Conservation (phyloP, 1,284 basidiomycete species). For the Sanghuangporus baumii region DNA sequence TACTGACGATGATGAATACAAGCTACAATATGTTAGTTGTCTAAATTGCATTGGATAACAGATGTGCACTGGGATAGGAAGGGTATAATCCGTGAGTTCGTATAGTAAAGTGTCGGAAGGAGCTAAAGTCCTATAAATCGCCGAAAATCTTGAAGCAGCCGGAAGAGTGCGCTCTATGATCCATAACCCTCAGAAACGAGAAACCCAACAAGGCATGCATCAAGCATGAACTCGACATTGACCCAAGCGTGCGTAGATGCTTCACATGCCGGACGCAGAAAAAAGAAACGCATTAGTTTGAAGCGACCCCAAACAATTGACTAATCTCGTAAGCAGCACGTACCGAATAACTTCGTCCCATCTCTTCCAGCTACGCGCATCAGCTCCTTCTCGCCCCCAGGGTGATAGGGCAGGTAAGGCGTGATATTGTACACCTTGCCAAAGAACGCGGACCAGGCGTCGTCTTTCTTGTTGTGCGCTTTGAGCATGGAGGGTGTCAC, state of each 20-base stretch:
- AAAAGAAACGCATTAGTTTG: not conserved
- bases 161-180: not conserved
- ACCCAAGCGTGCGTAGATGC: conserved; percentile 62
- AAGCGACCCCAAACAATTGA: not conserved
- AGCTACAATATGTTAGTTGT: not conserved
- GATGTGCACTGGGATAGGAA: no score
- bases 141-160: no score
- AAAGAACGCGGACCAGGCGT: conserved; percentile 91
- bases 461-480: conserved; percentile 75
- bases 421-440: conserved; percentile 98
- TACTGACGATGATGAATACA: not conserved
- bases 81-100: no score
- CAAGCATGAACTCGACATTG: conserved; percentile 54
- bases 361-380: conserved; percentile 96
- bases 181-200: conserved; percentile 33
- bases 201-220: conserved; percentile 52
- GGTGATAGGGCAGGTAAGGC: conserved; percentile 88
- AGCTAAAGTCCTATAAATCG: not conserved
- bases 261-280: conserved; percentile 19
- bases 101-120: no score
- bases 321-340: conserved; percentile 23
- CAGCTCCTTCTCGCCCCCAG: conserved; percentile 89
- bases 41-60: no score
- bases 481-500: conserved; percentile 84
- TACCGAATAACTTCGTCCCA: conserved; percentile 91